Percentiles rank a stretch among this genome's conserved stretches.
phyloP scores from a whole-genome alignment of 2,329 filamentous ascomycete genomes.

The Aureobasidium sp. region DNA sequence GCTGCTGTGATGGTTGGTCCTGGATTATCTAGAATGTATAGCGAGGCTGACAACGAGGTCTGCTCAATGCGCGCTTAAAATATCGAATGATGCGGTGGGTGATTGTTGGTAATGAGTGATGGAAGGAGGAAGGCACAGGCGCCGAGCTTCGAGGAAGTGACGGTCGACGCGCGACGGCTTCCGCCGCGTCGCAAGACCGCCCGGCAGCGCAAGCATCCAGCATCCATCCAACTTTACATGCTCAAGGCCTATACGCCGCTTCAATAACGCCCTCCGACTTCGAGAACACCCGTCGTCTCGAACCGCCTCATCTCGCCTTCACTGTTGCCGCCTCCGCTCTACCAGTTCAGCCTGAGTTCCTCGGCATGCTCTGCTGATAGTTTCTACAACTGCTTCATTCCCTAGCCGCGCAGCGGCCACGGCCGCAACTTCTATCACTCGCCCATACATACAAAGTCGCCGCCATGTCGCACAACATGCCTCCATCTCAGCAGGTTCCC shows the following conservation, averaged over 20 bases:
- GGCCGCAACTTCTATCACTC: neutral
- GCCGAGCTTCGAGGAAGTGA: neutral
- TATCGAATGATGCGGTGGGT: neutral
- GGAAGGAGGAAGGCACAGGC: neutral
- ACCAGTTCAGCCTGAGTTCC: neutral
- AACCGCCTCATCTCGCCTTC: neutral
- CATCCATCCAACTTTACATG: neutral
- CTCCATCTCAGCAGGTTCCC: constrained; percentile 11
- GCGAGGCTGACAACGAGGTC: neutral
- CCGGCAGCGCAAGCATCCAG: neutral
- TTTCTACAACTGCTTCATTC: neutral
- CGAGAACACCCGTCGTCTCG: neutral
- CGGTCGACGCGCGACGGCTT: neutral
- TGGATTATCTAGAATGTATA: neutral
- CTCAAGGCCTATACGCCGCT: neutral
- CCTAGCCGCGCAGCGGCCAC: constrained; percentile 7
- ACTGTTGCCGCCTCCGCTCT: neutral
- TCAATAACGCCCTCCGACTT: neutral
- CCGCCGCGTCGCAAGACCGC: neutral
- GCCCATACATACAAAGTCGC: neutral
- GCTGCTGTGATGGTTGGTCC: neutral
- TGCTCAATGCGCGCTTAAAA: neutral
- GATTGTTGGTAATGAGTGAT: neutral
- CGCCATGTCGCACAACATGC: constrained; percentile 15
- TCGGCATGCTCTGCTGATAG: constrained; percentile 4